Evolutionary conservation across 1,139 yeast genomes (phyloP).

Genomic region (Suhomyces choctaworum): DNA sequence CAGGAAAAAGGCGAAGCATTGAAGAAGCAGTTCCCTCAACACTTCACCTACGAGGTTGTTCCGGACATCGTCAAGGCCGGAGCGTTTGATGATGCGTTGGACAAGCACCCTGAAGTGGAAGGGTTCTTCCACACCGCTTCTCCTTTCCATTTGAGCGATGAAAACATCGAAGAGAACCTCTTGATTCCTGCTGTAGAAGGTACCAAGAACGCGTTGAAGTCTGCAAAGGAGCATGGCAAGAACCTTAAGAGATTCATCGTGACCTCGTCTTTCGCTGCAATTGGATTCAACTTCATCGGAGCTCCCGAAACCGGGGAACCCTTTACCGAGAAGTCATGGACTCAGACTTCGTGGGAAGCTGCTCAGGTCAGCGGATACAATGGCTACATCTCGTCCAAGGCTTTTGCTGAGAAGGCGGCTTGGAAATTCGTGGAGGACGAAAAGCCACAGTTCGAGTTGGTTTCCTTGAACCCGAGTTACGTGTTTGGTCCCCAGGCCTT

Average conservation of each 20-base stretch:
- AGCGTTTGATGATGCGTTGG: neutral
- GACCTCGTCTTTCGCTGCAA: constrained; percentile 2
- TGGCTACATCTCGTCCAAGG: constrained; percentile 1
- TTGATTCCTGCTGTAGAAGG: constrained; percentile 1
- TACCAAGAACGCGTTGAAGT: constrained; percentile 1
- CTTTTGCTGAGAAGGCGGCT: neutral
- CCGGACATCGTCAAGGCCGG: constrained; percentile 11
- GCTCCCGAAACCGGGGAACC: neutral
- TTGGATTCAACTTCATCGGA: neutral
- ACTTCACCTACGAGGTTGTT: constrained; percentile 1
- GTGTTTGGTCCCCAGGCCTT: constrained; percentile 3
- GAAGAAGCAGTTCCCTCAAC: constrained; percentile 16
- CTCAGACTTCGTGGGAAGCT: neutral
- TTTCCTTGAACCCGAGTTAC: constrained; percentile 1
- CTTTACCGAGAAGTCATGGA: constrained; percentile 1
- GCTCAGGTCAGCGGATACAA: constrained; percentile 1
- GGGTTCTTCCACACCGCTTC: constrained; percentile 1
- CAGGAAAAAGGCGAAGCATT: constrained; percentile 33
- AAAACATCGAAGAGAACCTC: constrained; percentile 1
- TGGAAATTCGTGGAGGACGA: constrained; percentile 1
- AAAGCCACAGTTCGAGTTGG: constrained; percentile 3
- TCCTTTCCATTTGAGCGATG: neutral
- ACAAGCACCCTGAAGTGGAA: neutral
- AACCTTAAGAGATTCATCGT: constrained; percentile 1
- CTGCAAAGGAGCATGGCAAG: constrained; percentile 1